phyloP scores from a whole-genome alignment of 257 asterid genomes.

The Rubia yunnanensis region DNA sequence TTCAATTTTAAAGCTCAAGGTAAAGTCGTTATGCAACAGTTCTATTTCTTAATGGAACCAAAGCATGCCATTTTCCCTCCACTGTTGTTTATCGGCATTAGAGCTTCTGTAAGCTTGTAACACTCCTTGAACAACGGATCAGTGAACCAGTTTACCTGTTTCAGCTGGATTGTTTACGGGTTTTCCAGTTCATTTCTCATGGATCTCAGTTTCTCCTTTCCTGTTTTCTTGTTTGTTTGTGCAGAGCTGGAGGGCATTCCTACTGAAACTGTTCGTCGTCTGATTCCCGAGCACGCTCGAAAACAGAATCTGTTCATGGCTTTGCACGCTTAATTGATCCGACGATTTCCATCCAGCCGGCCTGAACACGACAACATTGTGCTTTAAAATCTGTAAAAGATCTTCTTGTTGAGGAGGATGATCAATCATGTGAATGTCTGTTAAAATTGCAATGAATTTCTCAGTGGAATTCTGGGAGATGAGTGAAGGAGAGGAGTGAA shows the following conservation, averaged over 20 bases:
- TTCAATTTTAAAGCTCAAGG: conserved; percentile 89
- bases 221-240: conserved; percentile 9
- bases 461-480: conserved; percentile 15
- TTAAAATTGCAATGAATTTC: conserved; percentile 17
- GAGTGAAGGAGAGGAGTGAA: conserved; percentile 15
- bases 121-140: too few species aligned
- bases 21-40: conserved; percentile 13
- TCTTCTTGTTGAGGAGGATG: background rate
- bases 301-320: conserved; percentile 97
- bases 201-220: background rate
- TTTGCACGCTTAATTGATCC: conserved; percentile 45
- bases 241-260: conserved; percentile 85
- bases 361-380: conserved; percentile 8
- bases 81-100: background rate
- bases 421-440: too few species aligned
- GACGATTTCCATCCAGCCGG: background rate
- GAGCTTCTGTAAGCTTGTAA: too few species aligned
- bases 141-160: background rate
- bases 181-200: background rate
- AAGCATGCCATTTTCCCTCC: background rate
- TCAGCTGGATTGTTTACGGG: background rate
- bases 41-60: background rate
- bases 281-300: conserved; percentile 93
- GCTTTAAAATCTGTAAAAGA: conserved; percentile 16
- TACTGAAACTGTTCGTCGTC: conserved; percentile 70